Base-by-base conservation (phyloP, 2,329 filamentous ascomycete genomes). In the Neophaeococcomyces mojaviensis region DNA sequence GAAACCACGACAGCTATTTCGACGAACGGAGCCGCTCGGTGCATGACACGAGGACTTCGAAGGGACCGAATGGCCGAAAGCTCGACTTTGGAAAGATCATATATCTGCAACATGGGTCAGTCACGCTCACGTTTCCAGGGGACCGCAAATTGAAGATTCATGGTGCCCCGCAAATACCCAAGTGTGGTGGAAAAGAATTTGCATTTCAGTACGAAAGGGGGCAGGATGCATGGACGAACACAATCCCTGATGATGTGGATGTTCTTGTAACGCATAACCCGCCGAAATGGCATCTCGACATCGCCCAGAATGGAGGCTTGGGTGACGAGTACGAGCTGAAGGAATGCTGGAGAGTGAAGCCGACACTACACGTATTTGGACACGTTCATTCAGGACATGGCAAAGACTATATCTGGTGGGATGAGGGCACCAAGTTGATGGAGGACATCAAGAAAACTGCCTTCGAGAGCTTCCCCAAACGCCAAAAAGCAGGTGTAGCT, bases 1-100 rank as follows among this genome's bases (percentile, higher is more conserved):
- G 90, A 1, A 96, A 96, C 61, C 90, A 96, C 63, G 90, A 96
- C 61, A 82, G 79, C 57, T 94, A 80, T 70, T 84, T 94, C 50
- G 90, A 94, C 63, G 70, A 77, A 19, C 70, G 72, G 28, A 80
- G 79, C 12, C 74, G 85, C 3, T 64, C 63, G 13, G 66, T 72
- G 8, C 70, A 76, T 37, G 80, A 87, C 59, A 70, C 72, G 26
- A 31, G 28, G 7, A 39, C 30, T 20, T 39, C 35, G 9, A 60
- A 67, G 36, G 62, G 65, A 16, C 60, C 69, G n/a, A 65, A 68
- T 1, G 63, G 63, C n/a, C 67, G 68, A 50, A 64, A 62, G 24
- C 71, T 89, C 13, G 71, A 87, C 55, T 81, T 86, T 69, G 81
- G 76, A 44, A 72, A 72, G 35, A 68, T 95, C 39, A 72, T 80